Percentiles rank a stretch among this genome's conserved stretches.
phyloP scores from a whole-genome alignment of 1,284 basidiomycete species.

The Sanghuangporus baumii region DNA sequence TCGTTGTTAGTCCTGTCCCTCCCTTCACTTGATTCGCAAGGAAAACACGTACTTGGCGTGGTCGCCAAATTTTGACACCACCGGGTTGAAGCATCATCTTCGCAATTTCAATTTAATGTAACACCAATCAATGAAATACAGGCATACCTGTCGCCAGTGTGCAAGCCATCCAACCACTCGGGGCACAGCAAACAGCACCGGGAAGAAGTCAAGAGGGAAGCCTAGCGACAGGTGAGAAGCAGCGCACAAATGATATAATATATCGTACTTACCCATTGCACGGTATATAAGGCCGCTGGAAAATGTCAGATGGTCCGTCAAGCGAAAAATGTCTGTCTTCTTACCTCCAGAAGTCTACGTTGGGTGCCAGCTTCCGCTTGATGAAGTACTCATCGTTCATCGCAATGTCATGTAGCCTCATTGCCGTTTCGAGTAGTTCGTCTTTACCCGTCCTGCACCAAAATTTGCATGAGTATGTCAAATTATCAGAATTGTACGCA shows the following conservation, averaged over 20 bases:
- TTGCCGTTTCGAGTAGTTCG: constrained; percentile 78
- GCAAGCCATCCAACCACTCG: constrained; percentile 87
- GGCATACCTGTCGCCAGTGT: constrained; percentile 71
- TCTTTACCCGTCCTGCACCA: constrained; percentile 69
- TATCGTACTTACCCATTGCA: constrained; percentile 63
- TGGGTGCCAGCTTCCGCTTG: constrained; percentile 69
- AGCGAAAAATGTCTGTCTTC: constrained; percentile 18
- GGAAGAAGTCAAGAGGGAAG: constrained; percentile 88
- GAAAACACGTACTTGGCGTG: constrained; percentile 54
- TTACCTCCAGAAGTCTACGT: constrained; percentile 78
- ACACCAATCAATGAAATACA: background rate
- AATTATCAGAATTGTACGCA: constrained; percentile 19
- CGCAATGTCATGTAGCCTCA: constrained; percentile 81
- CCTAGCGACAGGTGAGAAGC: constrained; percentile 36
- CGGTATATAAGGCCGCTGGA: constrained; percentile 78
- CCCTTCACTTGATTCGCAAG: constrained; percentile 13
- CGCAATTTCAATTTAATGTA: background rate
- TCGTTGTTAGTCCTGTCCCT: background rate
- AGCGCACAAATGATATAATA: constrained; percentile 2
- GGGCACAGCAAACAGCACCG: constrained; percentile 84
- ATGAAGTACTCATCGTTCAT: constrained; percentile 86
- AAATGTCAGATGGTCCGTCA: background rate
- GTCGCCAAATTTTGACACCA: constrained; percentile 88
- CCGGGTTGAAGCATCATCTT: constrained; percentile 85
- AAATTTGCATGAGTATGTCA: constrained; percentile 6